Evolutionary conservation across 31 red algal genomes (phyloP), one percentile per base, ranked within the genome.

Genomic region (Odonthalia washingtoniensis): DNA sequence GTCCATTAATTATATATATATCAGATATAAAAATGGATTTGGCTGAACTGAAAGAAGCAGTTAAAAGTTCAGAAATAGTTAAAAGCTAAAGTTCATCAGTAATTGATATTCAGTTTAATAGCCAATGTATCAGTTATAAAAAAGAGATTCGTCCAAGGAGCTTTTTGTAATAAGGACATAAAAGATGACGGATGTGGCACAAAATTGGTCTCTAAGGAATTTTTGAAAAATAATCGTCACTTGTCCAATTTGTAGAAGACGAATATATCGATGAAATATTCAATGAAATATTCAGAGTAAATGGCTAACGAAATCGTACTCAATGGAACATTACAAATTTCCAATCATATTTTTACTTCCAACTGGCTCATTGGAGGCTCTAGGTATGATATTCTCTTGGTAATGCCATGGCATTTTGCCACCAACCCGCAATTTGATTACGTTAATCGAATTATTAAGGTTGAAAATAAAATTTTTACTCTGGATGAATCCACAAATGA

Each of bases 131-230:
- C 18, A 18, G 40, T 18, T 17, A 77, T 76, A 66, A 45, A 60
- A 40, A 60, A 28, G 37, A 72, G 65, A 73, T 72, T 74, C 65
- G 81, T 36, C 30, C n/a, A n/a, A n/a, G n/a, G n/a, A n/a, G n/a
- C n/a, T n/a, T n/a, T 27, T 43, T 39, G 9, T 40, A 53, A 45
- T 12, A 84, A 34, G 72, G 6, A 72, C 40, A 38, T 86, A 26
- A 86, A 86, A 37, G 83, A 86, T 63, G 83, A 86, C 72, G 72
- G 83, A 6, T 86, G 83, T 62, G 62, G 42, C 43, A 86, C 83
- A 6, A 86, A 86, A 68, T 68, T 86, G 28, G 49, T 53, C 12
- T 75, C 70, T 5, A 5, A 27, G 40, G 5, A 41, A 44, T 76
- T 86, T 33, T 31, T 76, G 6, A 12, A 39, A 6, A 17, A n/a